phyloP scores from a whole-genome alignment of 1,284 basidiomycete species.

The Ganoderma resinaceum region DNA sequence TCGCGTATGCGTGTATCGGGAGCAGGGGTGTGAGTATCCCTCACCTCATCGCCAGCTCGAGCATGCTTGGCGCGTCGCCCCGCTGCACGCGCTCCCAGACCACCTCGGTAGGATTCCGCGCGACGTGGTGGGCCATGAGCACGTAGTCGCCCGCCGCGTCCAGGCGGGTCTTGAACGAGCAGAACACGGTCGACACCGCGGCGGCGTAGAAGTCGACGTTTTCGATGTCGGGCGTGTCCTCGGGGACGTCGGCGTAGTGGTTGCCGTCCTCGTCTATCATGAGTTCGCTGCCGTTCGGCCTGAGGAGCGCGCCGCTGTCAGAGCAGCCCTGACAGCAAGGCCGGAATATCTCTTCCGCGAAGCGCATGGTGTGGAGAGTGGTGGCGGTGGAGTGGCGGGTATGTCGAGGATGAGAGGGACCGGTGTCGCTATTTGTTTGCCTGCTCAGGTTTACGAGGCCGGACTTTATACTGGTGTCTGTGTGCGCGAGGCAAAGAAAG shows the following conservation, averaged over 20 bases:
- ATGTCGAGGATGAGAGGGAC: not conserved
- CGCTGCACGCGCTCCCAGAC: not conserved
- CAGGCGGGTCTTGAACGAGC: not conserved
- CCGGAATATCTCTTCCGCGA: not conserved
- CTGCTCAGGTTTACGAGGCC: not conserved
- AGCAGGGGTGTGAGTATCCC: not conserved
- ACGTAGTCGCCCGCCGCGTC: not conserved
- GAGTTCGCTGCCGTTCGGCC: not conserved
- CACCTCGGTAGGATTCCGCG: not conserved
- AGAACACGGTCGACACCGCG: not conserved
- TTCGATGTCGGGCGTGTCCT: not conserved
- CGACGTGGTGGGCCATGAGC: not conserved
- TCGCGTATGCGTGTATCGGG: not conserved
- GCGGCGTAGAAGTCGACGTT: slow-evolving; percentile 1
- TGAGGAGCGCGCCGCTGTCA: not conserved
- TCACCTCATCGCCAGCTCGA: slow-evolving; percentile 2
- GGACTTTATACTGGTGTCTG: not conserved
- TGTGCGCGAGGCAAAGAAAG: not conserved
- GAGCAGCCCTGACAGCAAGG: not conserved
- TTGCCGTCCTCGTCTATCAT: not conserved
- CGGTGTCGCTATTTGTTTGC: not conserved
- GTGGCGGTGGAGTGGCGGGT: not conserved
- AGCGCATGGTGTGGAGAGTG: not conserved
- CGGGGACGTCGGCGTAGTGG: not conserved
- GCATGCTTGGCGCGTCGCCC: not conserved